Evolutionary conservation across 257 asterid species (phyloP), one percentile per base, ranked within the genome.

Genomic region (Knoxia roxburghii): DNA sequence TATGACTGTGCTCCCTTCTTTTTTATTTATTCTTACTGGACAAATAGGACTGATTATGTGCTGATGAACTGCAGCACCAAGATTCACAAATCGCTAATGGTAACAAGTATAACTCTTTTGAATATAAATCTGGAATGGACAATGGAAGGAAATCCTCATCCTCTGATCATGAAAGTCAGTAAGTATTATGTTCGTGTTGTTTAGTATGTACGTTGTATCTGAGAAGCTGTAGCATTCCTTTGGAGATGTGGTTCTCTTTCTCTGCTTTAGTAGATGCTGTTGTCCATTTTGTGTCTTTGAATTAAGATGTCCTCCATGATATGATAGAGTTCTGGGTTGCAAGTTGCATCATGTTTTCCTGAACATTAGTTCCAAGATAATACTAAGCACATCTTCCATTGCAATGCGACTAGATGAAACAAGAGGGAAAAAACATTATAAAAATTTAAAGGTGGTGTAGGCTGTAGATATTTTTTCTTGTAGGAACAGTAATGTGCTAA

Each of bases 141-240:
- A 71, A 76, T 77, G 91, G 88, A 50, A 79, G 85, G 76, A 88
- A 81, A 64, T 77, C 82, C 76, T 91, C 95, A 64, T 87, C 96
- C 57, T 86, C 96, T 48, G 95, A 91, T 72, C 91, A 54, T 69
- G 98, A 89, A 77, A 94, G 97, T 74, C 96, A 89, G 98, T 91
- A 85, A 91, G 95, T 87, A 64, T 58, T 66, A 43, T 46, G 10
- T 58, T 27, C 21, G 12, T 50, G 54, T 73, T 39, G 7, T 32
- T 39, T 60, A n/a, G 20, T 59, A 51, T 50, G n/a, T 58, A 32
- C 50, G 52, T 21, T 55, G 56, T 49, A 21, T 24, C 26, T 65
- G 21, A 57, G 15, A 26, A 49, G 65, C 68, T 69, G 56, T 32
- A 50, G 35, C 53, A 35, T 32, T 51, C 35, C 5, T 54, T 69